Base-by-base conservation (phyloP, 148 eudicot species). In the Rhododendron griersonianum region DNA sequence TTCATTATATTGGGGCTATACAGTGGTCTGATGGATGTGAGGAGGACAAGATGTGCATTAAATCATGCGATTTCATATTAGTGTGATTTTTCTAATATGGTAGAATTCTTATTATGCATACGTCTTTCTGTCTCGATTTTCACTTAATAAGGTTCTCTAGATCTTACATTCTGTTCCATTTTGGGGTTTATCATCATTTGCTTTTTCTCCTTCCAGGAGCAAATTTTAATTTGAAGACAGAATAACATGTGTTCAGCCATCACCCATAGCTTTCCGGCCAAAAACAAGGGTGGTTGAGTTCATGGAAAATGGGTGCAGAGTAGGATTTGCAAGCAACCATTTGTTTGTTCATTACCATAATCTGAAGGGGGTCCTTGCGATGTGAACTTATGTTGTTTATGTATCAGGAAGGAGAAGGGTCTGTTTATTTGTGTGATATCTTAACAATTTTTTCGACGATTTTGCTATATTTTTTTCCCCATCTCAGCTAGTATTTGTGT, bases 321-420 rank as follows among this genome's bases (percentile, higher is more conserved):
- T 67, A 19, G 10, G 84, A 47, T 73, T 45, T 37, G 39, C 51
- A 50, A 73, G 51, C 15, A 18, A 82, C 51, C 15, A 81, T 7
- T 57, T 86, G 21, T 76, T 73, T 51, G 84, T 82, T 75, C 51
- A 80, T 69, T 81, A 79, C 71, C 73, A 81, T 55, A 55, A 15
- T 55, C 19, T 16, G 61, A 55, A 25, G 55, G 57, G 51, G 79
- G 71, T 30, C 48, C 44, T 30, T 13, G 4, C 2, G 23, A 9
- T 19, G 30, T 35, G 44, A 44, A 7, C 74, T 85, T 85, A 39
- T 63, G 23, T n/a, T 78, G 37, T 78, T 85, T 84, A 39, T 59
- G n/a, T 78, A 25, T 9, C 2, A 44, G 61, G 28, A 79, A 85
- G 47, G 61, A 79, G 33, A 55, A 47, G 61, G 28, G 18, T 16